Base-by-base conservation (phyloP, 495 filamentous ascomycete species). In the Hypoxylon perforatum region DNA sequence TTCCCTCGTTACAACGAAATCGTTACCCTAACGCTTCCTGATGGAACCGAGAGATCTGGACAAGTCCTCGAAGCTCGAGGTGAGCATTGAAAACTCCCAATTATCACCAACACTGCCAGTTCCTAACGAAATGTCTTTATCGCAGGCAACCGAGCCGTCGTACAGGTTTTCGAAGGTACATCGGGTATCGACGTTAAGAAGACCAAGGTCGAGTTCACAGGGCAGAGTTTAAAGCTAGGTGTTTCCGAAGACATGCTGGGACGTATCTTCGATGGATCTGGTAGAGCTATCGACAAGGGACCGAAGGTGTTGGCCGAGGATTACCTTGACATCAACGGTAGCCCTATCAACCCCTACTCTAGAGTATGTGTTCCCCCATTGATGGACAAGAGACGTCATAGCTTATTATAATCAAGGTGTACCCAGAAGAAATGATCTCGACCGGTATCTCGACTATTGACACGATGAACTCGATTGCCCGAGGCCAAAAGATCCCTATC, bases 201-300 rank as follows among this genome's bases (percentile, higher is more conserved):
- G 91, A 96, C 94, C 12, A 94, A 90, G 84, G 95, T 99, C 78
- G 93, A 98, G 74, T 97, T 99, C 77, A 95, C 91, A 50, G 95
- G 96, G 35, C 87, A 97, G 81, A 98, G 91, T 80, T 84, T 99
- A 81, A 97, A 97, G 84, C 88, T 99, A 47, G 94, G 95, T 75
- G 96, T 99, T 57, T 97, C 95, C 36, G 96, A 99, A 80, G 96
- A 98, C 82, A 99, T 99, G 96, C 80, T 98, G 79, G 96, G 96
- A 65, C 93, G 96, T 80, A 93, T 97, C 74, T 99, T 99, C 77
- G 94, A 99, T 81, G 96, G 96, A 73, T 97, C 94, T 38, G 96
- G 96, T 68, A 88, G 93, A 77, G 89, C 96, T 48, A 98, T 98
- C 73, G 96, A 99, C 81, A 98, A 98, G 82, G 96, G 96, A 22